Conservation (phyloP, 2,329 filamentous ascomycete species). For the Aspergillus sp. region DNA sequence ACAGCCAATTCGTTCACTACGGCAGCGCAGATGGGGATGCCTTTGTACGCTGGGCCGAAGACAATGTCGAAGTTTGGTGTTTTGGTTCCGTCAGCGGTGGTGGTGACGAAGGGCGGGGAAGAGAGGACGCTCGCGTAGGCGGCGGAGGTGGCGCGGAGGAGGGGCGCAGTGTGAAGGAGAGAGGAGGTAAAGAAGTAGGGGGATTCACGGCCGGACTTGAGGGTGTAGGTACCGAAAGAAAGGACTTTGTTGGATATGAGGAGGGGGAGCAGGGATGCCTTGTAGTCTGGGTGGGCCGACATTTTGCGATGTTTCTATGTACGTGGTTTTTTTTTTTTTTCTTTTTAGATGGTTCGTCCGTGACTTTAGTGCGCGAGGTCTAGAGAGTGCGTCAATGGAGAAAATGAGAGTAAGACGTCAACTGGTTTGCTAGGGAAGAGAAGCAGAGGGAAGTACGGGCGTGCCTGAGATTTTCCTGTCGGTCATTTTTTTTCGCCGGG, state of each 20-base stretch:
- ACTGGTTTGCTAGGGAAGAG: not conserved
- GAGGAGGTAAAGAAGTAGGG: constrained; percentile 99
- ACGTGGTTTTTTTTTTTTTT: not conserved
- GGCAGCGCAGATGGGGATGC: constrained; percentile 82
- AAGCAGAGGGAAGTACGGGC: not conserved
- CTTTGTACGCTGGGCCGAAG: constrained; percentile 94
- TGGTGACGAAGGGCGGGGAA: constrained; percentile 44
- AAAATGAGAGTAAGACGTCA: not conserved
- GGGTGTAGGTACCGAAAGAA: constrained; percentile 41
- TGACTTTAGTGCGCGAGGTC: not conserved
- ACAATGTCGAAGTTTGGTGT: constrained; percentile 72
- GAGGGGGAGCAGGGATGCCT: constrained; percentile 18
- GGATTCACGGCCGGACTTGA: constrained; percentile 87
- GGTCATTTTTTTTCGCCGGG: not conserved
- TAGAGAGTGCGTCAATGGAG: not conserved
- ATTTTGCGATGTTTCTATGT: constrained; percentile 1
- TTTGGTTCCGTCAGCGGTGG: constrained; percentile 32
- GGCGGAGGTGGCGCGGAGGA: constrained; percentile 73
- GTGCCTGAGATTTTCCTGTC: not conserved
- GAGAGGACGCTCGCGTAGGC: constrained; percentile 71
- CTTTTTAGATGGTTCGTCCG: not conserved
- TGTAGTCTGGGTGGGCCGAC: constrained; percentile 14
- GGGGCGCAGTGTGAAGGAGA: constrained; percentile 77
- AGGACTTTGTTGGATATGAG: constrained; percentile 23
- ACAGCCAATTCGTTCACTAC: constrained; percentile 73